Evolutionary conservation across 129 eudicot genomes (phyloP), one percentile per base, ranked within the genome.

Genomic region (Lonicera japonica): DNA sequence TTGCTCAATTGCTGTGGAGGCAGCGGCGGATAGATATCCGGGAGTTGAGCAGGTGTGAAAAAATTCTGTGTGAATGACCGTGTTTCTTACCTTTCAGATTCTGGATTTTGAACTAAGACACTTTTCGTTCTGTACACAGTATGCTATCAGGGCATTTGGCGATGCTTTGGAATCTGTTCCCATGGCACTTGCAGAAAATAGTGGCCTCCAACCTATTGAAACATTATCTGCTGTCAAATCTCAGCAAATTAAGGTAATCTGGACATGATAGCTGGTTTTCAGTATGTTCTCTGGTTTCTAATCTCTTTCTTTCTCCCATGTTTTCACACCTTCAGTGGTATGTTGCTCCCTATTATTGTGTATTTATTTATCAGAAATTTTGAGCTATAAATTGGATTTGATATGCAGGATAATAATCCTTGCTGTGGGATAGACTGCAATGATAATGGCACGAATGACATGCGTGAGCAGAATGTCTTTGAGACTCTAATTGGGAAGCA

Each of bases 131-230:
- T 70, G 34, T 73, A 38, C 57, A 60, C 91, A 94, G 99, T 94
- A 94, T 85, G 99, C 99, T 17, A 88, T 92, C 54, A 81, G 99
- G 89, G 89, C 92, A 46, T 92, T 92, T 58, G 99, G 96, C 5
- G 99, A 92, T 76, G 99, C 99, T 39, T 77, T 92, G 83, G 99
- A 94, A 69, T 73, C 96, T 25, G 75, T 94, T 20, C 99, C 99
- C 15, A 88, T 94, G 96, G 99, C 99, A 20, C 92, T 94, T 41
- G 99, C 99, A 17, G 99, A 94, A 67, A 94, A 94, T 56, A 94
- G 99, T 58, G 99, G 99, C 47, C 87, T 94, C 68, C 91, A 83
- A 55, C 95, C 95, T 53, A 94, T 94, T 48, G 99, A 88, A 72
- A 94, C 99, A 61, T 54, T 94, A 52, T 80, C 96, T 54, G 99